These are phyloP conservation scores for Flueggea neowawraea DNA, from an alignment of 441 rosid genomes.

Conservation along the genomic window DNA sequence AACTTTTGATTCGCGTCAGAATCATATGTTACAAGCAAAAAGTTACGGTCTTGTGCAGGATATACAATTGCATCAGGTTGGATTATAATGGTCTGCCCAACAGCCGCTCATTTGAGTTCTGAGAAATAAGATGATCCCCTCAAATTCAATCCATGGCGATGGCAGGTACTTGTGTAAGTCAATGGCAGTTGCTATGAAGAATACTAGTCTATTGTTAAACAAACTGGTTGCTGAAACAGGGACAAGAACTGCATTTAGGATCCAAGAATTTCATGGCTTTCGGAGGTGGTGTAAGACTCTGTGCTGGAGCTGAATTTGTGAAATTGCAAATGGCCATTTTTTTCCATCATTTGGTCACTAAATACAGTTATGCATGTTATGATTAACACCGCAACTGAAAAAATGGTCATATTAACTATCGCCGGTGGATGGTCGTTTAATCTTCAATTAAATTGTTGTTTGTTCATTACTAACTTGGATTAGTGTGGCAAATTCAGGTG, in stretches of 20 bases:
- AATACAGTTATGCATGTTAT: constrained; percentile 10
- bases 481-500: background rate
- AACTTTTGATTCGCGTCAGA: background rate
- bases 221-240: background rate
- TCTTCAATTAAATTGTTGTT: background rate
- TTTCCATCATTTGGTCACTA: constrained; percentile 11
- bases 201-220: too few relatives aligned
- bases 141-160: constrained; percentile 40
- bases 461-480: background rate
- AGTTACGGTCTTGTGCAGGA: constrained; percentile 20
- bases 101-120: constrained; percentile 36
- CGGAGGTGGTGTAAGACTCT: constrained; percentile 12
- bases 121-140: constrained; percentile 32
- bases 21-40: too few relatives aligned
- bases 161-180: constrained; percentile 24
- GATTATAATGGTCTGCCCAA: constrained; percentile 37
- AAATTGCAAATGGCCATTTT: constrained; percentile 16
- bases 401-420: too few relatives aligned
- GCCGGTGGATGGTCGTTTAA: background rate
- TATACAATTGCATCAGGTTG: constrained; percentile 45
- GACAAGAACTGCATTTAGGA: constrained; percentile 9
- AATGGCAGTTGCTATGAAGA: too few relatives aligned
- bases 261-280: constrained; percentile 13
- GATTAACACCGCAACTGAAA: too few relatives aligned
- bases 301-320: constrained; percentile 20